A percentile compares a stretch with the other conserved stretches of the same genome.
phyloP scores from a whole-genome alignment of 2,329 filamentous ascomycete species.

The Colletotrichum sp. region DNA sequence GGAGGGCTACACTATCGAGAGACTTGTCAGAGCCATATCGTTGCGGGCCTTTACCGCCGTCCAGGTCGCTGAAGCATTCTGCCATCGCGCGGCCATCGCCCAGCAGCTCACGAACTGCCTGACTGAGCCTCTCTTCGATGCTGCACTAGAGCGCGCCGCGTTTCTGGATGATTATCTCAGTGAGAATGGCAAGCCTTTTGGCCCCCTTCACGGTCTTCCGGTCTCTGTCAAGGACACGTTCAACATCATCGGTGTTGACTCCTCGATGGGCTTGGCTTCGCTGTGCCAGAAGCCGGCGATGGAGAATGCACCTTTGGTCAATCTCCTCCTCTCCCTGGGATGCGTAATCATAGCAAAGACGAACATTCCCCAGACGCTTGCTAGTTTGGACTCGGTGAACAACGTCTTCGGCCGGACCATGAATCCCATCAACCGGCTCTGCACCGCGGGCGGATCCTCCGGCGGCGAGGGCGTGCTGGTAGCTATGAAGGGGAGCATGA shows the following conservation, averaged over 20 bases:
- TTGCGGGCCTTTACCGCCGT: not conserved
- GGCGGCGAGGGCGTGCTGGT: conserved; percentile 16
- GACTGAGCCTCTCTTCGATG: conserved; percentile 56
- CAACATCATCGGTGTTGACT: conserved; percentile 49
- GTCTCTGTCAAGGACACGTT: conserved; percentile 56
- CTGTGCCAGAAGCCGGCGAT: conserved; percentile 35
- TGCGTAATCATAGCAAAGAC: conserved; percentile 26
- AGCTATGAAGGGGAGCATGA: conserved; percentile 6
- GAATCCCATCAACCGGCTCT: conserved; percentile 15
- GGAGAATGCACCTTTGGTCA: conserved; percentile 32
- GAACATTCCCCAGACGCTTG: conserved; percentile 31
- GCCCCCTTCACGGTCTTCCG: conserved; percentile 68
- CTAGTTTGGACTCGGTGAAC: conserved; percentile 20
- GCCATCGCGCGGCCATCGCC: conserved; percentile 40
- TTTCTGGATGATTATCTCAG: conserved; percentile 51
- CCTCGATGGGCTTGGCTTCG: conserved; percentile 40
- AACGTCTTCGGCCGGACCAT: conserved; percentile 16
- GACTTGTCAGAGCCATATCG: not conserved
- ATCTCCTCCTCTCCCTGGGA: conserved; percentile 33
- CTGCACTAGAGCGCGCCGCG: conserved; percentile 52
- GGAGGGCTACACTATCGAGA: not conserved
- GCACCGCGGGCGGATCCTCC: conserved; percentile 12
- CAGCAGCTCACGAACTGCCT: conserved; percentile 63
- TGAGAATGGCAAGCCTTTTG: conserved; percentile 47
- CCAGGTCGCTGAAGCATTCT: conserved; percentile 2